Evolutionary conservation across 305 asterid genomes (phyloP), one percentile per base, ranked within the genome.

Genomic region (Salvia sclarea): DNA sequence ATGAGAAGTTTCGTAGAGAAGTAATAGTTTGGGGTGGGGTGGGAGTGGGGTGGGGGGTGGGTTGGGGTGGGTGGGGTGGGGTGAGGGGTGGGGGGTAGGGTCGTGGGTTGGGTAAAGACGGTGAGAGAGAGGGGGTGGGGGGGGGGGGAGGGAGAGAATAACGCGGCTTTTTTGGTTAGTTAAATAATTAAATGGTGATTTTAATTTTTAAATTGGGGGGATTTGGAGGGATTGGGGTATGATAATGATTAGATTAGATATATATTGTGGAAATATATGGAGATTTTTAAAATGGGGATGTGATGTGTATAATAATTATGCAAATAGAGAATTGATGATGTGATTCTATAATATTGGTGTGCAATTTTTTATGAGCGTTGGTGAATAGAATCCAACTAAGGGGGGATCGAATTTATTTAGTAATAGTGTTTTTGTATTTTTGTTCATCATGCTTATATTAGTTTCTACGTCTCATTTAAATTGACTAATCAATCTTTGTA

Each of bases 1-100:
- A 80, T 58, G 69, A 72, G 73, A 82, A 80, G 79, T 71, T 78
- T 78, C 80, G 59, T 50, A 75, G 73, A 68, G 60, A 63, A 58
- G 71, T 41, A 38, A 30, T 24, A 21, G 17, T 64, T 28, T 17
- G 57, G 69, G 68, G 17, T 68, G 75, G 45, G 61, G 5, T 37
- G 44, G 48, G 22, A 28, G 61, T 30, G 71, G 37, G 61, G 2
- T 44, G 71, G 56, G 30, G 57, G 65, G 13, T 14, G 57, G 65
- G 13, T 14, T 30, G 71, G 37, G 61, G 2, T 44, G 71, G 56
- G 30, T 17, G 57, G 69, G 68, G 17, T 68, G 75, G 45, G 61
- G 5, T 37, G 44, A n/a, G 48, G 22, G 18, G 61, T 30, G 71
- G 37, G 61, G 2, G 31, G 71, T 44, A 21, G 57, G 65, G 13